Evolutionary conservation across 768 basidiomycete species (phyloP).

Genomic region (Kwoniella europaea): DNA sequence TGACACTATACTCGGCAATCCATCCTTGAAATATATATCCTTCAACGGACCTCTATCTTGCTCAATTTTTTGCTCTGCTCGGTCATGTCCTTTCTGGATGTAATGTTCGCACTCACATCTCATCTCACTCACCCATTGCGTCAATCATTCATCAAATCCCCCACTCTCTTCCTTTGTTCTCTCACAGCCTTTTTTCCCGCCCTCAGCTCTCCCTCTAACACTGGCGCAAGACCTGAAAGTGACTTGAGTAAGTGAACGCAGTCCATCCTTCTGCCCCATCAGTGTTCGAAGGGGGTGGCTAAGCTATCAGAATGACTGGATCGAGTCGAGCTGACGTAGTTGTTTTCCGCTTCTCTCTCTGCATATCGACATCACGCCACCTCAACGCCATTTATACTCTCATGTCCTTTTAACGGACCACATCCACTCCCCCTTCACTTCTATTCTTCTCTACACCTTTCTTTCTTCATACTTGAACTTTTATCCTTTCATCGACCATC

Average conservation of each 20-base stretch:
- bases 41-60: conserved; percentile 8
- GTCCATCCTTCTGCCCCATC: conserved; percentile 12
- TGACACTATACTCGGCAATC: background rate
- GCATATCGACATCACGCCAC: conserved; percentile 3
- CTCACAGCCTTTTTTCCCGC: conserved; percentile 23
- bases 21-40: conserved; percentile 8
- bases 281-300: conserved; percentile 38
- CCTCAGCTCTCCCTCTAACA: conserved; percentile 4
- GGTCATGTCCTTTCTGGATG: background rate
- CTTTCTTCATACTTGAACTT: conserved; percentile 15
- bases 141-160: conserved; percentile 7
- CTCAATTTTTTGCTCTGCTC: background rate
- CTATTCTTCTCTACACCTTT: conserved; percentile 20
- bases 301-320: conserved; percentile 16
- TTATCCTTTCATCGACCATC: conserved; percentile 39
- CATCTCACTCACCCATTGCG: conserved; percentile 1
- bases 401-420: conserved; percentile 36
- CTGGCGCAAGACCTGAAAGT: background rate
- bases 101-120: conserved; percentile 11
- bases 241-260: conserved; percentile 23
- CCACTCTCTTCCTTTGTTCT: conserved; percentile 38
- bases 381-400: conserved; percentile 18
- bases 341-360: conserved; percentile 2
- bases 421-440: conserved; percentile 22
- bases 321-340: conserved; percentile 32